Base-by-base conservation (phyloP, 2,329 filamentous ascomycete species). In the Magnaporthiopsis poae region DNA sequence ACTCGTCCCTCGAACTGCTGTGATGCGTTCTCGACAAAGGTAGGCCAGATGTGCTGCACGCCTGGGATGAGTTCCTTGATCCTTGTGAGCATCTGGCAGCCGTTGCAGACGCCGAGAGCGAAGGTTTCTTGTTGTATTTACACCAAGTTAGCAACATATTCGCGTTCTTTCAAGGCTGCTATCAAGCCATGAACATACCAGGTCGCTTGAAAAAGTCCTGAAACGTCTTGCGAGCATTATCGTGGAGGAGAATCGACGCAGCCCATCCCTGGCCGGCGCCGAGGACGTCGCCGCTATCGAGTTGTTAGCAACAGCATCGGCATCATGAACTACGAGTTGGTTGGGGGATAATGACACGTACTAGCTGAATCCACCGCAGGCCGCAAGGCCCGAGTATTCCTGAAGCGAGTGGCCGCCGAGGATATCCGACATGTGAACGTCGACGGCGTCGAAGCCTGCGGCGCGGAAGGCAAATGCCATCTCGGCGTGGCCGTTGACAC, bases 221-320 rank as follows among this genome's bases (percentile, higher is more conserved):
- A 79, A 98, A 97, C 71, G 94, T 90, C 67, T 84, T 82, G 60
- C 92, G 87, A 1, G 85, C 84, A 60, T 89, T 88, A 67, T 89
- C 85, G 78, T 98, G 92, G 76, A 96, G 85, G 25, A 98, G 84
- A 59, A 98, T 92, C 1, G 90, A 94, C 78, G 96, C 93, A 5
- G 95, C 92, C 95, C 95, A 99, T 61, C 95, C 95, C 73, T 94
- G 90, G 65, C 95, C 95, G n/a, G 95, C 95, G 68, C 94, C 95
- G 0, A 98, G 85, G 56, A 94, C 90, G 69, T 83, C 81, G 69
- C 73, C 71, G 61, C 62, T 64, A 56, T 56, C 7, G 7, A 56
- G 5, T 18, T 21, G 36, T 56, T n/a, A 64, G 62, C 25, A 35
- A 39, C 46, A 64, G 11, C 25, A 25, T 59, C 39, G 39, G 12